phyloP scores from a whole-genome alignment of 352 stramenopile species.

The Phytophthora pinifolia region DNA sequence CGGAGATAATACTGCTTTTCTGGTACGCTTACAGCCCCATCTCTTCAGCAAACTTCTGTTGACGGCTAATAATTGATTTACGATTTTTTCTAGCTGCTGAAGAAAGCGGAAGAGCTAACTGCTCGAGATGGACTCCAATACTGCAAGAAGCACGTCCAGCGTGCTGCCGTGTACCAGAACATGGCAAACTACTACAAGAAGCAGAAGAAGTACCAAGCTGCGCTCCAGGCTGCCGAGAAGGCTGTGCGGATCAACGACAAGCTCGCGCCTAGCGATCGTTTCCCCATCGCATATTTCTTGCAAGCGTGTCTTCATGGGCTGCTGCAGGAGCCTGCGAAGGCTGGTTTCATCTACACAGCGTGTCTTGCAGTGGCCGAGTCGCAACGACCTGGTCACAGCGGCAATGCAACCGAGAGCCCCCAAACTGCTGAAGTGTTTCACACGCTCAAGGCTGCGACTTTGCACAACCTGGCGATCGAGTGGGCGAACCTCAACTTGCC shows the following conservation, averaged over 20 bases:
- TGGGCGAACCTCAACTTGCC: constrained; percentile 67
- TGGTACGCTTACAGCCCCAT: constrained; percentile 33
- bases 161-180: constrained; percentile 60
- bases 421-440: constrained; percentile 45
- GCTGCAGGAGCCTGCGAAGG: constrained; percentile 56
- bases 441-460: constrained; percentile 51
- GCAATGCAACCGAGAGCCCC: constrained; percentile 9
- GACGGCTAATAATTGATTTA: not conserved
- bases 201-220: constrained; percentile 71
- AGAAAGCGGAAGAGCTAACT: constrained; percentile 68
- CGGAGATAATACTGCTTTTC: constrained; percentile 60
- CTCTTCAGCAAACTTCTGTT: not conserved
- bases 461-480: constrained; percentile 77
- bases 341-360: constrained; percentile 63
- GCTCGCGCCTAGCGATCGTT: constrained; percentile 44
- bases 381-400: constrained; percentile 24
- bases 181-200: constrained; percentile 78
- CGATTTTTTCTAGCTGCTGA: constrained; percentile 42
- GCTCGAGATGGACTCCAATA: constrained; percentile 59
- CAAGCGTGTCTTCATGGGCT: constrained; percentile 60
- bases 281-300: constrained; percentile 65
- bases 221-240: constrained; percentile 58
- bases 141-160: constrained; percentile 62
- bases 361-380: constrained; percentile 44
- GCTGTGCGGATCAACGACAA: constrained; percentile 66